phyloP scores from a whole-genome alignment of 768 basidiomycete species.

The Lenzites betulinus region DNA sequence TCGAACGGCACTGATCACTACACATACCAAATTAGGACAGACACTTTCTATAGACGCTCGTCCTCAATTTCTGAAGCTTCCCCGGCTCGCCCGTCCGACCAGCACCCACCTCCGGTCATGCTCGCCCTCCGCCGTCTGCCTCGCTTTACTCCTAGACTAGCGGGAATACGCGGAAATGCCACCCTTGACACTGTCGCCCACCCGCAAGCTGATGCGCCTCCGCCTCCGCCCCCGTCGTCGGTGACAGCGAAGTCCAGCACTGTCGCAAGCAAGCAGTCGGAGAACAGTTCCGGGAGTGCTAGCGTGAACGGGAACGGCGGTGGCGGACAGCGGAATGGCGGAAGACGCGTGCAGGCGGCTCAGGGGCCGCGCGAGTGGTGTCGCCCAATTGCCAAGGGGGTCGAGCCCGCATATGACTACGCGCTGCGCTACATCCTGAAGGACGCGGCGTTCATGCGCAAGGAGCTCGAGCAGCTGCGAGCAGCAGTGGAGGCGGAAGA shows the following conservation, averaged over 20 bases:
- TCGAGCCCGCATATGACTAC: constrained; percentile 81
- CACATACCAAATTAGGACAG: not conserved
- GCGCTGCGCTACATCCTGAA: constrained; percentile 69
- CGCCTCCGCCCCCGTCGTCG: constrained; percentile 21
- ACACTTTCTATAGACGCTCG: not conserved
- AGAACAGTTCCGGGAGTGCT: not conserved
- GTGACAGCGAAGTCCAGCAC: constrained; percentile 15
- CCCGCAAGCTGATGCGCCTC: constrained; percentile 8
- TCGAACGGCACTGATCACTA: not conserved
- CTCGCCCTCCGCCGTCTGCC: constrained; percentile 28
- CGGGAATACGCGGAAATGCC: constrained; percentile 26
- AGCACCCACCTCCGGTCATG: constrained; percentile 18
- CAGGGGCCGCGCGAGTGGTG: constrained; percentile 63
- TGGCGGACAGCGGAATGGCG: constrained; percentile 24
- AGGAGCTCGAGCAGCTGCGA: constrained; percentile 44
- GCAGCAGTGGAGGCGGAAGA: constrained; percentile 29
- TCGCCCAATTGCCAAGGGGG: constrained; percentile 58
- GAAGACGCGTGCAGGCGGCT: constrained; percentile 54
- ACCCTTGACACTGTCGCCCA: constrained; percentile 18
- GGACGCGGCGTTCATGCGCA: constrained; percentile 57
- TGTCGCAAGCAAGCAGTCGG: constrained; percentile 1
- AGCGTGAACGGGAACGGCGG: not conserved
- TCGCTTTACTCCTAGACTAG: constrained; percentile 18
- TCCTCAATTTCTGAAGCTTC: constrained; percentile 11
- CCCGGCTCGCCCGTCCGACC: constrained; percentile 1